A percentile compares a stretch with the other conserved stretches of the same genome.
These are phyloP conservation scores for Pseudozyma tsukubaensis DNA, from an alignment of 1,284 basidiomycete genomes.

Conservation along the genomic window DNA sequence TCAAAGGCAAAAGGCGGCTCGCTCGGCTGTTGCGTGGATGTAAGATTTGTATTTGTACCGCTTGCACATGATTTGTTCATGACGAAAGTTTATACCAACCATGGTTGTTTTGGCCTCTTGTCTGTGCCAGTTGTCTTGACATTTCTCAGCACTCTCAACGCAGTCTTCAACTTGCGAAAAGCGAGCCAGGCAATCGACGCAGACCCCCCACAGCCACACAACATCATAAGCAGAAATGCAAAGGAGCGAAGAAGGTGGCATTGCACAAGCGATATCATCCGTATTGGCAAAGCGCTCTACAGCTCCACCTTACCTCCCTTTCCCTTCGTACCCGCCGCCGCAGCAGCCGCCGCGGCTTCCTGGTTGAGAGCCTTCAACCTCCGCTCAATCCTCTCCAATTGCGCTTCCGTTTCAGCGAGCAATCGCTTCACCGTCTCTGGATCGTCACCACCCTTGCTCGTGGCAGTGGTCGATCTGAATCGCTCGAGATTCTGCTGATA, in stretches of 20 bases:
- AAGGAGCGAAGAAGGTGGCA: not conserved
- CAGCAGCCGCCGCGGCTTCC: not conserved
- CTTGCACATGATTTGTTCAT: no score
- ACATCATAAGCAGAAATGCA: not conserved
- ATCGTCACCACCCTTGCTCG: slow-evolving; percentile 62
- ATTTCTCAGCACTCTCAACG: no score
- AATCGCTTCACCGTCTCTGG: slow-evolving; percentile 72
- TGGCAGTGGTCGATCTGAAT: not conserved
- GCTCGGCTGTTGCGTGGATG: no score
- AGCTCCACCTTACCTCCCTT: slow-evolving; percentile 20
- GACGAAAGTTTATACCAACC: no score
- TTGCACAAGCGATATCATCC: not conserved
- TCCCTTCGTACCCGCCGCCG: not conserved
- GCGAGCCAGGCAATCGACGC: no score
- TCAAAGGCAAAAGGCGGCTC: no score
- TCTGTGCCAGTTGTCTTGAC: no score
- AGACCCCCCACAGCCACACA: not conserved
- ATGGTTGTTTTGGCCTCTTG: no score
- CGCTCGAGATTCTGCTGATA: slow-evolving; percentile 40
- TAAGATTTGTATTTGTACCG: no score
- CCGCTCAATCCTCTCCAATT: slow-evolving; percentile 72
- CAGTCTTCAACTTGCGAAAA: no score
- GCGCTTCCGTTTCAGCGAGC: slow-evolving; percentile 70
- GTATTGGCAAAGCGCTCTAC: not conserved
- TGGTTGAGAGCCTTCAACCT: slow-evolving; percentile 28